These are phyloP conservation scores for Pseudonectria buxi DNA, from an alignment of 2,329 filamentous ascomycete genomes.

Conservation along the genomic window DNA sequence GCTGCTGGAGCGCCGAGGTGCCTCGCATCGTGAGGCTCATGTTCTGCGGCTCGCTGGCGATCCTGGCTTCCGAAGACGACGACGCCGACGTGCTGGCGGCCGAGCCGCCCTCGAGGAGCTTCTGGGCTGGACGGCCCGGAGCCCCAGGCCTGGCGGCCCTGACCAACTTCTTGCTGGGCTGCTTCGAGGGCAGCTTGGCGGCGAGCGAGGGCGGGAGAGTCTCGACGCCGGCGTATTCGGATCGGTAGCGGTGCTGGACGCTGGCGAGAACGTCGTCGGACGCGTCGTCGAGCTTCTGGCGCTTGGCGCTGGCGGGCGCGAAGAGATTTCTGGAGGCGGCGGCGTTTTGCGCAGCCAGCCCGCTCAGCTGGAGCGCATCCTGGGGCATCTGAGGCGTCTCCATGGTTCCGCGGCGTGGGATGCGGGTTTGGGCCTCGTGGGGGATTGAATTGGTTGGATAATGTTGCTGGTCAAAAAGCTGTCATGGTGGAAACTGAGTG, in stretches of 20 bases:
- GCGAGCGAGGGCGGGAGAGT: conserved; percentile 72
- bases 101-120: conserved; percentile 31
- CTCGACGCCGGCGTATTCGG: conserved; percentile 72
- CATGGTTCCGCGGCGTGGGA: conserved; percentile 20
- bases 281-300: conserved; percentile 32
- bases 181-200: conserved; percentile 61
- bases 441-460: conserved; percentile 3
- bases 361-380: conserved; percentile 28
- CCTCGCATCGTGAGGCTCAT: conserved; percentile 28
- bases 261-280: conserved; percentile 27
- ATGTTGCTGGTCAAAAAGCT: conserved; percentile 15
- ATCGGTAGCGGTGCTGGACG: conserved; percentile 47
- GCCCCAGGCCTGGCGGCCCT: conserved; percentile 39
- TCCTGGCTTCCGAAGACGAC: conserved; percentile 25
- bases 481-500: conserved; percentile 4
- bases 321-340: conserved; percentile 27
- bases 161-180: conserved; percentile 23
- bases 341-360: conserved; percentile 30
- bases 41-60: conserved; percentile 18
- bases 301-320: conserved; percentile 26
- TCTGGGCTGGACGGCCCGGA: conserved; percentile 30
- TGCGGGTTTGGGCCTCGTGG: conserved; percentile 1
- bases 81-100: conserved; percentile 30
- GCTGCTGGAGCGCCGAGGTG: conserved; percentile 27
- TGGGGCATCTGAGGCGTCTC: conserved; percentile 27